These are phyloP conservation scores for Daldinia sp. DNA, from an alignment of 2,329 filamentous ascomycete genomes.

Conservation along the genomic window DNA sequence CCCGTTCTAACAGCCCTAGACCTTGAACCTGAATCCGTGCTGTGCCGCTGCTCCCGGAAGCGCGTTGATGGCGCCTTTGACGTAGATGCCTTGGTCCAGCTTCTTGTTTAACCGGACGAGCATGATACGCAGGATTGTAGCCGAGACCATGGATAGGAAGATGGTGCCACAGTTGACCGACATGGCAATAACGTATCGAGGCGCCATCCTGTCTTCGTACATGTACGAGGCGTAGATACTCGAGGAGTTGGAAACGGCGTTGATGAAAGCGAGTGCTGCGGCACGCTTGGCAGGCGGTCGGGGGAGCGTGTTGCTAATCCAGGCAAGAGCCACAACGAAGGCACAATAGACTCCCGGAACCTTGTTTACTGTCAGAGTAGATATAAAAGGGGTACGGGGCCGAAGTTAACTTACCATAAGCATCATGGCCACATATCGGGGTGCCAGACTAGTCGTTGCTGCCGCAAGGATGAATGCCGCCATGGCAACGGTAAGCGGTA, in stretches of 20 bases:
- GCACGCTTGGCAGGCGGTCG: slow-evolving; percentile 77
- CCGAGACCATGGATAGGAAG: slow-evolving; percentile 69
- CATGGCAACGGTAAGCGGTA: slow-evolving; percentile 69
- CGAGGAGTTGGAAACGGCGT: slow-evolving; percentile 73
- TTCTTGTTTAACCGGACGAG: slow-evolving; percentile 73
- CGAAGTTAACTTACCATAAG: slow-evolving; percentile 62
- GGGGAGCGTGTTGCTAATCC: slow-evolving; percentile 80
- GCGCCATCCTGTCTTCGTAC: slow-evolving; percentile 62
- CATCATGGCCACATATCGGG: slow-evolving; percentile 76
- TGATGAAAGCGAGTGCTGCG: slow-evolving; percentile 77
- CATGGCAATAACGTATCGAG: slow-evolving; percentile 65
- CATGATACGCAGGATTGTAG: slow-evolving; percentile 68
- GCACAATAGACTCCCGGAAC: slow-evolving; percentile 68
- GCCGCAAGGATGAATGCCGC: slow-evolving; percentile 73
- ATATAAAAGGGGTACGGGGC: neutral
- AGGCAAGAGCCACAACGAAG: slow-evolving; percentile 74
- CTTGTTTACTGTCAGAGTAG: slow-evolving; percentile 37
- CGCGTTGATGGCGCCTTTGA: slow-evolving; percentile 64
- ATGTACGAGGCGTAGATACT: slow-evolving; percentile 76
- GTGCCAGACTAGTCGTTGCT: slow-evolving; percentile 64
- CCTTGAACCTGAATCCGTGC: slow-evolving; percentile 72
- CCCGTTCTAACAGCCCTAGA: slow-evolving; percentile 49
- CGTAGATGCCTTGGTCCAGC: slow-evolving; percentile 68
- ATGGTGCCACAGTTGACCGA: slow-evolving; percentile 72
- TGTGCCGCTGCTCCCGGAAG: slow-evolving; percentile 63